Conservation (phyloP, 2,329 filamentous ascomycete genomes). For the Scedosporium dehoogii region DNA sequence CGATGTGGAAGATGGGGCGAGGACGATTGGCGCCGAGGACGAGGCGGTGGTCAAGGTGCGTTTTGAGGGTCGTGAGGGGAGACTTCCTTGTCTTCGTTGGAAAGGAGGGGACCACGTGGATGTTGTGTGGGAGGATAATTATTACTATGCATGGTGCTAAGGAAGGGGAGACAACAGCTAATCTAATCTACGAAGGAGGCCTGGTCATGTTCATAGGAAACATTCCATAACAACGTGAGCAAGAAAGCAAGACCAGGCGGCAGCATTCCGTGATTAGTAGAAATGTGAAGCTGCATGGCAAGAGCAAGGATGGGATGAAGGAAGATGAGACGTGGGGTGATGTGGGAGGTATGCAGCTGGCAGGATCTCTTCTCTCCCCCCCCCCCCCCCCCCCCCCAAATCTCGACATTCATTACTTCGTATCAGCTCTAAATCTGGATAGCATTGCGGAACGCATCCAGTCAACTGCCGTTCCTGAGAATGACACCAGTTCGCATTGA, state of each 20-base stretch:
- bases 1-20: conserved; percentile 16
- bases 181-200: not conserved
- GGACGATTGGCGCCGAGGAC: conserved; percentile 27
- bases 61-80: conserved; percentile 19
- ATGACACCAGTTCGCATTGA: too few species aligned
- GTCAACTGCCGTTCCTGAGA: too few species aligned
- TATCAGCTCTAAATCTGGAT: too few species aligned
- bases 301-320: too few species aligned
- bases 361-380: too few species aligned
- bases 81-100: conserved; percentile 4
- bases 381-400: too few species aligned
- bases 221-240: not conserved
- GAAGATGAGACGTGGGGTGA: too few species aligned
- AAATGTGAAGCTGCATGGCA: too few species aligned
- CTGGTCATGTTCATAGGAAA: not conserved
- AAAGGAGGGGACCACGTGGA: conserved; percentile 2
- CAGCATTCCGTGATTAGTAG: not conserved
- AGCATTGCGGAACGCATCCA: too few species aligned
- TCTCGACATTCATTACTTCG: too few species aligned
- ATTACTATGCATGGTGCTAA: conserved; percentile 7
- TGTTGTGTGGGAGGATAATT: conserved; percentile 7
- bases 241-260: not conserved
- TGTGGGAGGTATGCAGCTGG: too few species aligned
- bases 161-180: too few species aligned
- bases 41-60: conserved; percentile 18